These are phyloP conservation scores for Amylocystis lapponica DNA, from an alignment of 768 basidiomycete species.

Conservation along the genomic window DNA sequence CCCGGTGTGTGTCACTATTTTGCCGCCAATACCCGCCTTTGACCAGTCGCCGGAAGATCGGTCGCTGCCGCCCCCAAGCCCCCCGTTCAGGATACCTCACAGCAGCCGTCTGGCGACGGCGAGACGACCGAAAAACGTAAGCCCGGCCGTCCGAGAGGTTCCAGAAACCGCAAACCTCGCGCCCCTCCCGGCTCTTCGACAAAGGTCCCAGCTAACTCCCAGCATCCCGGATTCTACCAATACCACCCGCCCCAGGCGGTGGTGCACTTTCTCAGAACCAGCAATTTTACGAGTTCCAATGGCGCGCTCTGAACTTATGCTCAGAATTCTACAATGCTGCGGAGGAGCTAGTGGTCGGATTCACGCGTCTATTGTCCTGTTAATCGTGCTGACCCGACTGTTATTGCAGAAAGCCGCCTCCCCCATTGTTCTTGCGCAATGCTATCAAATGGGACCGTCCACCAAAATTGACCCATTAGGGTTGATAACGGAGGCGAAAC, in stretches of 20 bases:
- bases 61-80: slow-evolving; percentile 15
- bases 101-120: slow-evolving; percentile 17
- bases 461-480: slow-evolving; percentile 67
- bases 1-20: too few species aligned
- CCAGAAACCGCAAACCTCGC: slow-evolving; percentile 61
- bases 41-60: slow-evolving; percentile 16
- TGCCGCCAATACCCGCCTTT: too few species aligned
- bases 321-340: slow-evolving; percentile 84
- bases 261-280: slow-evolving; percentile 61
- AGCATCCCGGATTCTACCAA: slow-evolving; percentile 37
- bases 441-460: slow-evolving; percentile 67
- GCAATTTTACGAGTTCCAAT: slow-evolving; percentile 82
- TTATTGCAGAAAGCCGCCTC: slow-evolving; percentile 44
- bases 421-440: slow-evolving; percentile 72
- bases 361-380: background rate
- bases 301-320: slow-evolving; percentile 77
- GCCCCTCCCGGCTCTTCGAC: slow-evolving; percentile 22
- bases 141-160: slow-evolving; percentile 75
- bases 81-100: slow-evolving; percentile 23
- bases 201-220: slow-evolving; percentile 24
- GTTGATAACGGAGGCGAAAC: slow-evolving; percentile 74
- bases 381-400: slow-evolving; percentile 3
- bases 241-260: slow-evolving; percentile 37
- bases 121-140: slow-evolving; percentile 55
- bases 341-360: slow-evolving; percentile 77